Evolutionary conservation across 257 asterid species (phyloP).

Genomic region (Paraleonurus japonicus): DNA sequence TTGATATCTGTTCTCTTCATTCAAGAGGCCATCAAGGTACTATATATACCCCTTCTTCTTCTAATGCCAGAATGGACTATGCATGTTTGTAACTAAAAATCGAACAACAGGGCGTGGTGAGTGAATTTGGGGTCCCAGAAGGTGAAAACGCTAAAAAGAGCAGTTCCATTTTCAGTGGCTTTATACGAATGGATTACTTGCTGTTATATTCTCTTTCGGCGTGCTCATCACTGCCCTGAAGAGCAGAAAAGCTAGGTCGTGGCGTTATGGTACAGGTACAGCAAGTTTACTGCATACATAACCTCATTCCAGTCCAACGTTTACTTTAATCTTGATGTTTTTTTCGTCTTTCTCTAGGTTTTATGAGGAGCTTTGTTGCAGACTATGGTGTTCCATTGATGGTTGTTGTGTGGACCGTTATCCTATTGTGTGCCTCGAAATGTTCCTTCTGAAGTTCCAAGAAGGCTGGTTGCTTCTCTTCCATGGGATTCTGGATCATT

Average conservation of each 20-base stretch:
- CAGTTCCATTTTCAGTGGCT: conserved; percentile 44
- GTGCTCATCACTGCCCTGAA: conserved; percentile 46
- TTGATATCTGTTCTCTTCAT: conserved; percentile 77
- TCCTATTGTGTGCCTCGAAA: conserved; percentile 40
- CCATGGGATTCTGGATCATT: conserved; percentile 50
- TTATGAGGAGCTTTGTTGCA: conserved; percentile 44
- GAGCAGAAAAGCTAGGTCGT: conserved; percentile 52
- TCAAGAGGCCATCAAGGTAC: conserved; percentile 87
- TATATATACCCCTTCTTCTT: neutral
- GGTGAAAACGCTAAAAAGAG: conserved; percentile 40
- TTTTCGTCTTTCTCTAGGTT: conserved; percentile 28
- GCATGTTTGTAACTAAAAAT: neutral
- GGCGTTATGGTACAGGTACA: conserved; percentile 56
- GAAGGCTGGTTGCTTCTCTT: conserved; percentile 45
- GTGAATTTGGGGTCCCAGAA: conserved; percentile 47
- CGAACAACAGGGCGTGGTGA: conserved; percentile 43
- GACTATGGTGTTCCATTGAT: conserved; percentile 64
- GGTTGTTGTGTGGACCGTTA: conserved; percentile 52
- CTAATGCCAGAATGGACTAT: neutral
- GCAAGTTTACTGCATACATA: neutral
- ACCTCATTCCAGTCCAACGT: neutral
- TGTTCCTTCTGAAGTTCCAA: conserved; percentile 49
- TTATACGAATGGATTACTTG: conserved; percentile 51
- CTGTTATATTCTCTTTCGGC: conserved; percentile 45
- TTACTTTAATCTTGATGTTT: neutral